These are phyloP conservation scores for Cystofilobasidium capitatum DNA, from an alignment of 768 basidiomycete species.

Conservation along the genomic window DNA sequence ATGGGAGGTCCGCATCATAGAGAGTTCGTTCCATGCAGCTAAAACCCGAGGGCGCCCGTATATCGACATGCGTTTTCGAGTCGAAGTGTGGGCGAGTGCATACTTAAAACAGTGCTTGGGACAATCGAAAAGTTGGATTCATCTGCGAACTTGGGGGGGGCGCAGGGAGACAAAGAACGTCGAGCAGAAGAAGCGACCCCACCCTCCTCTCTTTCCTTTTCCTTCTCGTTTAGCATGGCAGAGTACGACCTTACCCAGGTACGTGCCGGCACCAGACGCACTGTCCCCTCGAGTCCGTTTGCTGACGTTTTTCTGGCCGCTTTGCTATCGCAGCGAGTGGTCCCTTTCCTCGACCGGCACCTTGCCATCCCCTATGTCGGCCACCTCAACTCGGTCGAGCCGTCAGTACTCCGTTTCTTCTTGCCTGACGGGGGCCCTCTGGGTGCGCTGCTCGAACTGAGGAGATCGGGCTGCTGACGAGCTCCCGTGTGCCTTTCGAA, in stretches of 20 bases:
- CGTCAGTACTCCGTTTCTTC: constrained; percentile 6
- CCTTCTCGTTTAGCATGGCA: constrained; percentile 44
- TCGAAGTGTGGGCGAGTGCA: too few relatives aligned
- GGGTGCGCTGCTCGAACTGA: background rate
- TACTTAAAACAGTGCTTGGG: too few relatives aligned
- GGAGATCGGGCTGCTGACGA: background rate
- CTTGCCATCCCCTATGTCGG: constrained; percentile 84
- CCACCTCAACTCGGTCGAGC: constrained; percentile 63
- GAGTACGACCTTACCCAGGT: constrained; percentile 73
- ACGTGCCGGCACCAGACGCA: constrained; percentile 4
- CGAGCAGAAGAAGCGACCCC: too few relatives aligned
- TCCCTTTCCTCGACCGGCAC: constrained; percentile 89
- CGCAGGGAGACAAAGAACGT: too few relatives aligned
- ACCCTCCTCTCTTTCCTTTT: background rate
- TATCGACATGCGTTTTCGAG: too few relatives aligned
- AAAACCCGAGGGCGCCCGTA: too few relatives aligned
- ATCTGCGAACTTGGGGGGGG: too few relatives aligned
- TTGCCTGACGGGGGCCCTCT: background rate
- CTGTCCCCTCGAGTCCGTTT: too few relatives aligned
- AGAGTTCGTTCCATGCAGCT: too few relatives aligned
- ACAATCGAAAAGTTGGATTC: too few relatives aligned
- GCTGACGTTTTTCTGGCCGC: background rate
- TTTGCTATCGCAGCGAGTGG: constrained; percentile 52
- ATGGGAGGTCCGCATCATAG: too few relatives aligned
- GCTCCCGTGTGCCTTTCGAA: background rate